phyloP scores from a whole-genome alignment of 345 rosid species.

The Cardiospermum halicacabum region DNA sequence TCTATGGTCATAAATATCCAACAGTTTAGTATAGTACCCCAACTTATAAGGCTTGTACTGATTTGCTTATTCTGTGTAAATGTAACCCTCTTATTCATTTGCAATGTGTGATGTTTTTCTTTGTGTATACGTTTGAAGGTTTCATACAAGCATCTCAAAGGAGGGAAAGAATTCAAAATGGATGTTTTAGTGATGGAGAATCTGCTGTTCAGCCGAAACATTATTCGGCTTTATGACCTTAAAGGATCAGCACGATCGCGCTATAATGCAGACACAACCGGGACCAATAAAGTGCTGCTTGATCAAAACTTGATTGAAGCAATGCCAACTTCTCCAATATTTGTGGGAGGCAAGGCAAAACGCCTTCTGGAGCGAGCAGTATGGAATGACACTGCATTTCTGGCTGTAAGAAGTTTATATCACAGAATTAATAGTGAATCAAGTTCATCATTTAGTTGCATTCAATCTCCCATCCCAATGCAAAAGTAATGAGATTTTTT shows the following conservation, averaged over 20 bases:
- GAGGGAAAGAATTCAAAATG: constrained; percentile 90
- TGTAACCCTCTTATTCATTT: neutral
- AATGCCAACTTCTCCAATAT: constrained; percentile 93
- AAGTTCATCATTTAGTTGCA: neutral
- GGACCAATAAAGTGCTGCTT: constrained; percentile 81
- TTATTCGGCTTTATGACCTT: constrained; percentile 82
- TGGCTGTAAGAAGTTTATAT: constrained; percentile 49
- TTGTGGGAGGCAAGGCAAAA: constrained; percentile 92
- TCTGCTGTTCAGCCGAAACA: constrained; percentile 73
- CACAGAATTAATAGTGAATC: neutral
- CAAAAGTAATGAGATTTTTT: too few species aligned
- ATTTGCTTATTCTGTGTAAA: constrained; percentile 1
- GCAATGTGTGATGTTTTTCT: constrained; percentile 9
- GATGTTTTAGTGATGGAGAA: constrained; percentile 98
- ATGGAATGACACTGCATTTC: constrained; percentile 96
- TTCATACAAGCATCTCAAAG: constrained; percentile 73
- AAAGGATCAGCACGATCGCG: constrained; percentile 95
- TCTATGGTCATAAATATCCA: too few species aligned
- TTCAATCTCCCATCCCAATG: too few species aligned
- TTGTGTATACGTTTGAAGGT: constrained; percentile 52
- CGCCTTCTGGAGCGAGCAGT: constrained; percentile 88
- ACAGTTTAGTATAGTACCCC: too few species aligned
- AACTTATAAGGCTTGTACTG: too few species aligned
- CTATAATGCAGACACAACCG: constrained; percentile 86
- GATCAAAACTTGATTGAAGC: constrained; percentile 97